Evolutionary conservation across 306 rosid species (phyloP), one percentile per base, ranked within the genome.

Genomic region (Cyamopsis tetragonoloba): DNA sequence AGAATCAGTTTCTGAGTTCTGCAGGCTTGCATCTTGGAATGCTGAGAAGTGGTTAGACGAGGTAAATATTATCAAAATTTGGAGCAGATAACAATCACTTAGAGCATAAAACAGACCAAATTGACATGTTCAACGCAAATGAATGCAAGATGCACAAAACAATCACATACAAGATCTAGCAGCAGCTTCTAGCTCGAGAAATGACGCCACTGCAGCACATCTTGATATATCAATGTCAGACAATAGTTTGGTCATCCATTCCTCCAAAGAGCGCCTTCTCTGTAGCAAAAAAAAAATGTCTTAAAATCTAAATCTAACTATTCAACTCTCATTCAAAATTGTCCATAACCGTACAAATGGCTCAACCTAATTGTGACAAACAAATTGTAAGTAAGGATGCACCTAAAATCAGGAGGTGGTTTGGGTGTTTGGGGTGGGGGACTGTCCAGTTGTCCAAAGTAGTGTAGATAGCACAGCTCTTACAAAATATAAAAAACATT

Each of bases 241-340:
- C 71, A 95, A 80, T 63, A 95, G 77, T 82, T 86, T 88, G 44
- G 84, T 84, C 80, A 91, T 79, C 99, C 99, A 90, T 69, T 89
- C 95, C 84, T 95, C 99, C 91, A 95, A 80, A 59, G 97, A 89
- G 83, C 88, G 76, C 84, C 91, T 91, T 88, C 99, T 85, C 99
- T 95, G 96, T 79, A 85, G 78, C 69, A 80, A 81, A 77, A 72
- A 74, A n/a, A 56, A 73, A 77, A 55, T 46, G 65, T 78, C 57
- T 69, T 68, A 67, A 66, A 53, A 69, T 63, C 38, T 68, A 74
- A 1, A 10, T 41, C 42, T 17, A 7, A 59, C 60, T 42, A 61
- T 20, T 60, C 15, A 57, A 51, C 38, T 34, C 59, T 47, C 43
- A 70, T 65, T 66, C 56, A 63, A 54, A 63, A 41, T 41, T 47